phyloP scores from a whole-genome alignment of 2,329 filamentous ascomycete species.

The Cladosporium sp. region DNA sequence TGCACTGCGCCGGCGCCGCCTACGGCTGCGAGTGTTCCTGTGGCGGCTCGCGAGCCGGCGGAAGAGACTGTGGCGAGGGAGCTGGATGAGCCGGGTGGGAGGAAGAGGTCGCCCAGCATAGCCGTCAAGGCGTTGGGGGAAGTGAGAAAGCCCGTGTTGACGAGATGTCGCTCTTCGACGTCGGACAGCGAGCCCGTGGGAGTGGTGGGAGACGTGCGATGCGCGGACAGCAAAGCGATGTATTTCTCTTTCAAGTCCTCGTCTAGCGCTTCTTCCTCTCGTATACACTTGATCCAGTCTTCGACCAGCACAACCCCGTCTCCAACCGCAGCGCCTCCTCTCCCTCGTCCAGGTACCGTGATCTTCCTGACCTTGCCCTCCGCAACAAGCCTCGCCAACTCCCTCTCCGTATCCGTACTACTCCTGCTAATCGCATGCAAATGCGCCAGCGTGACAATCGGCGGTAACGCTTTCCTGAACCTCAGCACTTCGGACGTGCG shows the following conservation, averaged over 20 bases:
- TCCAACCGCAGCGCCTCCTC: slow-evolving; percentile 58
- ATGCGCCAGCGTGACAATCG: slow-evolving; percentile 65
- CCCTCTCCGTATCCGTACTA: slow-evolving; percentile 66
- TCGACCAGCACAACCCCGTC: slow-evolving; percentile 63
- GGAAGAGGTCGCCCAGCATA: slow-evolving; percentile 43
- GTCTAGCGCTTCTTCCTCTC: slow-evolving; percentile 24
- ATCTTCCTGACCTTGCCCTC: slow-evolving; percentile 62
- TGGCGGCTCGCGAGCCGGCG: slow-evolving; percentile 62
- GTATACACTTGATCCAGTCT: slow-evolving; percentile 51
- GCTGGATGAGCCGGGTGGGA: slow-evolving; percentile 40
- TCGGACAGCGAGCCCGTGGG: slow-evolving; percentile 44
- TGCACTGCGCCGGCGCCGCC: slow-evolving; percentile 68
- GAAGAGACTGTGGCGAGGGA: slow-evolving; percentile 56
- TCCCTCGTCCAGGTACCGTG: slow-evolving; percentile 61
- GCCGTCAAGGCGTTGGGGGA: slow-evolving; percentile 49
- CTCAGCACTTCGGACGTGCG: slow-evolving; percentile 65
- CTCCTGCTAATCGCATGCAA: slow-evolving; percentile 63
- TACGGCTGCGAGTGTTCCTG: slow-evolving; percentile 68
- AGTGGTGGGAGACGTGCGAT: slow-evolving; percentile 51
- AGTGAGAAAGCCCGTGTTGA: slow-evolving; percentile 65
- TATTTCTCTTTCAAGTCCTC: slow-evolving; percentile 54
- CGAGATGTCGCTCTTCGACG: slow-evolving; percentile 57
- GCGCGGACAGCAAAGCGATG: slow-evolving; percentile 50
- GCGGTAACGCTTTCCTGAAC: slow-evolving; percentile 60
- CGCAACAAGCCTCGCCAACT: slow-evolving; percentile 61